A percentile compares a stretch with the other conserved stretches of the same genome.
Evolutionary conservation across 2,329 filamentous ascomycete species (phyloP).

Genomic region (Rhynchosporium graminicola): DNA sequence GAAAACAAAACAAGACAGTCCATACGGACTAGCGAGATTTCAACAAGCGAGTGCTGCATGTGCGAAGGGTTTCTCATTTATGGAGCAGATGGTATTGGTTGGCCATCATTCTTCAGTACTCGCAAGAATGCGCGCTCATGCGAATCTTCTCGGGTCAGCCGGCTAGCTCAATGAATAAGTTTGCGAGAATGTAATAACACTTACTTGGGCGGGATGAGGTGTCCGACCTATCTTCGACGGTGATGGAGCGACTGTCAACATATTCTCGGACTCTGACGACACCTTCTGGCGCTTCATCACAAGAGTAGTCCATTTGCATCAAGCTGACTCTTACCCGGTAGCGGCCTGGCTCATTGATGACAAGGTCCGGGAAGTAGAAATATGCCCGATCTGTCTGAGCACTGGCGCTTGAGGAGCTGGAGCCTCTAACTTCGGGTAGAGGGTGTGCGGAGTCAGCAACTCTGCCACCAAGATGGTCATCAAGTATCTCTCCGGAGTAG

Average conservation of each 20-base stretch:
- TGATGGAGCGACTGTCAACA: constrained; percentile 36
- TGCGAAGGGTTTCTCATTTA: neutral
- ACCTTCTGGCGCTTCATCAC: constrained; percentile 29
- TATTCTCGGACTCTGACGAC: constrained; percentile 32
- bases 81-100: constrained; percentile 29
- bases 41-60: constrained; percentile 2
- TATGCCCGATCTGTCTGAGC: constrained; percentile 33
- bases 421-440: constrained; percentile 25
- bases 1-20: neutral
- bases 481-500: constrained; percentile 34
- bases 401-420: constrained; percentile 18
- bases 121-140: constrained; percentile 35
- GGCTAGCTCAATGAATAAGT: constrained; percentile 12
- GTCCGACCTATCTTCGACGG: constrained; percentile 30
- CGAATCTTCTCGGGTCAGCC: constrained; percentile 32
- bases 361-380: constrained; percentile 39
- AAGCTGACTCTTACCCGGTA: constrained; percentile 37
- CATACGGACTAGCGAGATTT: constrained; percentile 1
- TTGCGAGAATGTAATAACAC: constrained; percentile 3
- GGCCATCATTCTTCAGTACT: constrained; percentile 36
- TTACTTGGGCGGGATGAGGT: constrained; percentile 34
- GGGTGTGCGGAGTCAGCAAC: constrained; percentile 38
- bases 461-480: constrained; percentile 34
- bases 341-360: constrained; percentile 34
- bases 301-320: constrained; percentile 38